These are phyloP conservation scores for Solanum sparsipilum DNA, from an alignment of 257 asterid species.

Conservation along the genomic window DNA sequence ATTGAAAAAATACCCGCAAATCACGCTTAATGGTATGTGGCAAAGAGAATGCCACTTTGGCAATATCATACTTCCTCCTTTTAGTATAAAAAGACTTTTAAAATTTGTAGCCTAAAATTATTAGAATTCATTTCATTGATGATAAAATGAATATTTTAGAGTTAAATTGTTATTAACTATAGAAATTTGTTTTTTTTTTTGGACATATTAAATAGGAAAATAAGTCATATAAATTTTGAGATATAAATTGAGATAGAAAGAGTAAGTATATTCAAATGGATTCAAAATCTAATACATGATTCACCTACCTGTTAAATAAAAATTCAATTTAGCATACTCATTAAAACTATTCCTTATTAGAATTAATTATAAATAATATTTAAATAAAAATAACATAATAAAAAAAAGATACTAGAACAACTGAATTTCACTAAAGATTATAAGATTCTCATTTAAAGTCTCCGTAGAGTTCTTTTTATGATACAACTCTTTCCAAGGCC, in stretches of 20 bases:
- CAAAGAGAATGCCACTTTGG: slow-evolving; percentile 22
- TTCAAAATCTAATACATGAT: neutral
- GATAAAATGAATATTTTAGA: too few relatives aligned
- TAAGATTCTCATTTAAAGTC: neutral
- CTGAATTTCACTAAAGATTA: neutral
- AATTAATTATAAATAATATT: neutral
- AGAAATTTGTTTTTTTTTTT: too few relatives aligned
- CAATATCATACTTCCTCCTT: neutral
- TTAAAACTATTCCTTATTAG: neutral
- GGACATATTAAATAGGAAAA: too few relatives aligned
- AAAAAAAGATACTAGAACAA: neutral
- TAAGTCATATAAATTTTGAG: too few relatives aligned
- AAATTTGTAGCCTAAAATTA: too few relatives aligned
- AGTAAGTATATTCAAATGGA: neutral
- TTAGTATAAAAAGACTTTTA: too few relatives aligned
- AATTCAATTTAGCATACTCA: neutral
- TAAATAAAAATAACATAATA: neutral
- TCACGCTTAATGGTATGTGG: slow-evolving; percentile 31
- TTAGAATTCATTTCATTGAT: too few relatives aligned
- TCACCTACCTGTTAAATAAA: neutral
- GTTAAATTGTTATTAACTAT: too few relatives aligned
- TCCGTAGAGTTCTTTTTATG: neutral
- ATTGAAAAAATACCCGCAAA: slow-evolving; percentile 19
- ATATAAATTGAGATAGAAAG: too few relatives aligned
- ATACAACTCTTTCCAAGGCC: neutral